Base-by-base conservation (phyloP, 2,329 filamentous ascomycete species). In the Pseudopyrenochaeta lycopersici region DNA sequence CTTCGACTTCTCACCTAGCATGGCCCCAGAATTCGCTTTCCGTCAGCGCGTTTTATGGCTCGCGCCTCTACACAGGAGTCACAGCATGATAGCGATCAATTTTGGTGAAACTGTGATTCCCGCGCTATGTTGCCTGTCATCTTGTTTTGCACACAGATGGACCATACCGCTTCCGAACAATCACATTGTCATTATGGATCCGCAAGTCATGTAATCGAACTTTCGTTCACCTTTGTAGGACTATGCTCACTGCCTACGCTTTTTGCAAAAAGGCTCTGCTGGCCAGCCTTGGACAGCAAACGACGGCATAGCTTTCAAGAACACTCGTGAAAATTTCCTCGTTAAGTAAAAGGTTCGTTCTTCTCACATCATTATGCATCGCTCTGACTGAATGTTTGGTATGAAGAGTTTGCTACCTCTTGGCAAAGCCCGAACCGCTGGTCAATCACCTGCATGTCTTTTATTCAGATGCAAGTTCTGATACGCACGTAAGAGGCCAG, bases 171-270 rank as follows among this genome's bases (percentile, higher is more conserved):
- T 31, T 50, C 29, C 29, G 38, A 27, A 42, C 14, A 42, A n/a
- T 17, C 44, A 53, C 31, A 45, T 43, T 36, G 36, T 39, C 18
- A 31, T 23, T 7, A 27, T 39, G 30, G 23, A 29, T 30, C 49
- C 54, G 60, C 53, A 51, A 63, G 58, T 52, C 43, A 52, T 54
- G 44, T 51, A 56, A 57, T 42, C 41, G 30, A 31, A 39, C 53
- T 62, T 59, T 63, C 44, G 53, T 46, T 54, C 50, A 53, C 20
- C 20, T 31, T 44, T 42, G 51, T 45, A 54, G 53, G 40, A 35
- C 54, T 47, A 46, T 12, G 18, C 18, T 21, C 14, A 17, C 11
- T 43, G 7, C n/a, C 4, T 9, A n/a, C n/a, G 7, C 33, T 17
- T n/a, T 33, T n/a, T 4, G 12, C 7, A 36, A 17, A 17, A 2